Evolutionary conservation across 2,329 filamentous ascomycete genomes (phyloP), one percentile per base, ranked within the genome.

Genomic region (Ramichloridium luteum): DNA sequence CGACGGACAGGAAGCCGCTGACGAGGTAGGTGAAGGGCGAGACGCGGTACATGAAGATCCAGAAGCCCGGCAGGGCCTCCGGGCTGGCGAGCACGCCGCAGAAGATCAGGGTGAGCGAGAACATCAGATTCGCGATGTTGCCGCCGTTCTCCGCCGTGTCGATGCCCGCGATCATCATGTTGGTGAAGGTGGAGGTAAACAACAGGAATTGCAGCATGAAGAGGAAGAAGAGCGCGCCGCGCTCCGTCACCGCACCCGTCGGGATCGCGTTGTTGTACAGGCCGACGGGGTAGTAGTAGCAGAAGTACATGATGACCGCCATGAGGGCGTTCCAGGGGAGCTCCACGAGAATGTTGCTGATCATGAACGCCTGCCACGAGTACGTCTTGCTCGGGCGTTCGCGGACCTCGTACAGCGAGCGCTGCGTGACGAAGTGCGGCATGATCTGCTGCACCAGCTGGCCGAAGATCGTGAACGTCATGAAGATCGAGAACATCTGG

Each of bases 271-370:
- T 86, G 37, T 61, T 58, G 55, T 83, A 74, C 6, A 90, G 68
- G 2, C 81, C 82, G 33, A 92, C 72, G 1, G 84, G 82, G 53
- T 86, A 93, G 64, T 93, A 93, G 72, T 80, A 88, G 54, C 68
- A 76, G 49, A 83, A 67, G 64, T 67, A 93, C 62, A 86, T 77
- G 42, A 92, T 59, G n/a, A 77, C 67, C 3, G 74, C 72, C 67
- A 81, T 77, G 26, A 90, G 57, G 0, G 75, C 70, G 52, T 92
- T 84, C 77, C 81, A 93, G 0, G 84, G 82, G 2, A 93, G 61
- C 55, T 93, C 86, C 37, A 88, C 82, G 16, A 85, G 60, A 41
- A 93, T 80, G 55, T 86, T 81, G 36, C 78, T 74, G 16, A 88
- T 62, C 68, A 92, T 81, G 52, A 92, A 92, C 4, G 83, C 73